phyloP scores from a whole-genome alignment of 441 rosid genomes.

The Erysimum cheiri region DNA sequence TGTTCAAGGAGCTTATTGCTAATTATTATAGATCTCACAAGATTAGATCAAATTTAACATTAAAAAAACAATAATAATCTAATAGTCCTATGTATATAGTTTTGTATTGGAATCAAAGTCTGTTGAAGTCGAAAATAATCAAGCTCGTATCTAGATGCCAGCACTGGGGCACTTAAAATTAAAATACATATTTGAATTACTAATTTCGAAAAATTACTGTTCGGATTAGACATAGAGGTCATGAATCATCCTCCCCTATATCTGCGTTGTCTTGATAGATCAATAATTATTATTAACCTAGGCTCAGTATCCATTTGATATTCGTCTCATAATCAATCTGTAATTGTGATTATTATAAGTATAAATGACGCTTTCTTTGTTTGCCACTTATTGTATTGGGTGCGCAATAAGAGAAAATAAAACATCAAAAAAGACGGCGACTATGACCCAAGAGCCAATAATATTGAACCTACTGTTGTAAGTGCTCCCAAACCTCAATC shows the following conservation, averaged over 20 bases:
- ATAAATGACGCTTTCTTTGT: slow-evolving; percentile 27
- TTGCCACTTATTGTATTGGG: slow-evolving; percentile 40
- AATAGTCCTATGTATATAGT: neutral
- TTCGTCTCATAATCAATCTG: slow-evolving; percentile 3
- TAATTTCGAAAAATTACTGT: slow-evolving; percentile 3
- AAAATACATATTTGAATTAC: neutral
- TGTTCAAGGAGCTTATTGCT: neutral
- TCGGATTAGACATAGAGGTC: slow-evolving; percentile 17
- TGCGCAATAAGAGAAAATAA: slow-evolving; percentile 31
- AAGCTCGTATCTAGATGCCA: slow-evolving; percentile 13
- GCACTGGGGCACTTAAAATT: slow-evolving; percentile 10
- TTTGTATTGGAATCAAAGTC: neutral
- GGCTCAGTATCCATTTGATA: neutral
- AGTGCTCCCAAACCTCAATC: neutral
- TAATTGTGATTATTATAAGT: slow-evolving; percentile 29
- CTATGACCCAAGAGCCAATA: neutral
- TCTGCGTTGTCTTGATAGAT: slow-evolving; percentile 24
- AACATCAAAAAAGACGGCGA: slow-evolving; percentile 22
- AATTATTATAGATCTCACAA: neutral
- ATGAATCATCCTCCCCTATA: slow-evolving; percentile 34
- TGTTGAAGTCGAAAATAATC: slow-evolving; percentile 1
- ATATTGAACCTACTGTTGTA: neutral
- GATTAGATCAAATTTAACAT: neutral
- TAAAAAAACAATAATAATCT: neutral
- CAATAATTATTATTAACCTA: neutral